Percentiles rank a stretch among this genome's conserved stretches.
Conservation (phyloP, 148 eudicot genomes). For the Amaranthus palmeri region DNA sequence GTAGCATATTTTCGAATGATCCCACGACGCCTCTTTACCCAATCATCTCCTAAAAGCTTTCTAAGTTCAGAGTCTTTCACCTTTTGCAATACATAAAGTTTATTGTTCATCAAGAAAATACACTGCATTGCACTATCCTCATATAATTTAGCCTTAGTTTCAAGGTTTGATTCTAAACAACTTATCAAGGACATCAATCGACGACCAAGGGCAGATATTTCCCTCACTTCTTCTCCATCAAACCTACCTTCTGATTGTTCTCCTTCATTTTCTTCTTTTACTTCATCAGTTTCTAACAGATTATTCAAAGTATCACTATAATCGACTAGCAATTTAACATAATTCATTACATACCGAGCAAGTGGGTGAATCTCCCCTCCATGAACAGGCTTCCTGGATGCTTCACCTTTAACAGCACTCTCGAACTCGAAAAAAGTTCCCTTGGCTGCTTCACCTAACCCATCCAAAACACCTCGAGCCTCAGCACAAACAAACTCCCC, state of each 20-base stretch:
- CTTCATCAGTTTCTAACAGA: constrained; percentile 36
- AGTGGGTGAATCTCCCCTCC: constrained; percentile 86
- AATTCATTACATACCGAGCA: constrained; percentile 89
- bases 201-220: constrained; percentile 45
- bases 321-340: constrained; percentile 74
- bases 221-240: constrained; percentile 30
- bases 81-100: constrained; percentile 75
- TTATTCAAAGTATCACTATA: constrained; percentile 59
- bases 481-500: constrained; percentile 62
- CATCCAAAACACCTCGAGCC: constrained; percentile 59
- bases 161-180: constrained; percentile 62
- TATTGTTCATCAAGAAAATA: constrained; percentile 85
- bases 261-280: constrained; percentile 16
- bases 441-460: constrained; percentile 67
- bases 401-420: constrained; percentile 69
- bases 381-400: constrained; percentile 48
- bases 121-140: constrained; percentile 68
- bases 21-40: constrained; percentile 77
- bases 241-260: constrained; percentile 5
- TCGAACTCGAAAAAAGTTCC: constrained; percentile 83
- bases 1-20: constrained; percentile 64
- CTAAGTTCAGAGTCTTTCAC: constrained; percentile 85
- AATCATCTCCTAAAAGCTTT: constrained; percentile 77
- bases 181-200: constrained; percentile 48
- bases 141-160: constrained; percentile 73